A percentile compares a stretch with the other conserved stretches of the same genome.
Conservation (phyloP, 169 alveolate species). For the Cryptosporidium xiaoi region DNA sequence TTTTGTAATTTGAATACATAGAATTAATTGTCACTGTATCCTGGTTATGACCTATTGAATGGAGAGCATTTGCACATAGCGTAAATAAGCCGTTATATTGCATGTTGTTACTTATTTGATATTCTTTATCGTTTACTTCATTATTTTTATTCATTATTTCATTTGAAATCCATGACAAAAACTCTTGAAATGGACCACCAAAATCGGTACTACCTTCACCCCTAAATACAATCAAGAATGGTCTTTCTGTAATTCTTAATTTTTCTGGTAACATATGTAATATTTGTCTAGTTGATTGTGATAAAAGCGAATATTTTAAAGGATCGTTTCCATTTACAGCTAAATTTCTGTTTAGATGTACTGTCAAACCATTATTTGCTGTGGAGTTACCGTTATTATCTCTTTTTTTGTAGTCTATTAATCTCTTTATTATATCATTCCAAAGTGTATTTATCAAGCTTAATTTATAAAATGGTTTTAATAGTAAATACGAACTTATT, state of each 20-base stretch:
- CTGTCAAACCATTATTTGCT: slow-evolving; percentile 65
- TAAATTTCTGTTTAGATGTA: slow-evolving; percentile 60
- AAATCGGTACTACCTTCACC: slow-evolving; percentile 94
- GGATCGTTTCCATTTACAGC: slow-evolving; percentile 82
- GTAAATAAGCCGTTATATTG: slow-evolving; percentile 74
- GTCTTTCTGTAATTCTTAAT: slow-evolving; percentile 85
- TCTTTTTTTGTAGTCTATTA: slow-evolving; percentile 40
- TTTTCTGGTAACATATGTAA: slow-evolving; percentile 78
- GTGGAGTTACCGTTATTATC: slow-evolving; percentile 40
- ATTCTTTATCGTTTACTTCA: not conserved
- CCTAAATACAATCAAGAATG: slow-evolving; percentile 90
- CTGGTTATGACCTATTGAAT: slow-evolving; percentile 88
- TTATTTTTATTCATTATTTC: slow-evolving; percentile 87
- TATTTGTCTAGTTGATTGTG: slow-evolving; percentile 82
- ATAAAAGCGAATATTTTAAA: slow-evolving; percentile 77
- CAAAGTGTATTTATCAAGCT: slow-evolving; percentile 40
- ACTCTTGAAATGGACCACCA: slow-evolving; percentile 93
- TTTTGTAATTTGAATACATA: slow-evolving; percentile 16
- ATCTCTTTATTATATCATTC: slow-evolving; percentile 55
- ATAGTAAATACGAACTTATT: slow-evolving; percentile 36
- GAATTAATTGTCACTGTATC: slow-evolving; percentile 83
- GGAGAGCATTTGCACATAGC: slow-evolving; percentile 87
- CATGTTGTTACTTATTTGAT: not conserved
- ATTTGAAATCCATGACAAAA: slow-evolving; percentile 86
- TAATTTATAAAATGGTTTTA: slow-evolving; percentile 46